Conservation (phyloP, 805 yeast species). For the Wickerhamomyces sydowiorum region DNA sequence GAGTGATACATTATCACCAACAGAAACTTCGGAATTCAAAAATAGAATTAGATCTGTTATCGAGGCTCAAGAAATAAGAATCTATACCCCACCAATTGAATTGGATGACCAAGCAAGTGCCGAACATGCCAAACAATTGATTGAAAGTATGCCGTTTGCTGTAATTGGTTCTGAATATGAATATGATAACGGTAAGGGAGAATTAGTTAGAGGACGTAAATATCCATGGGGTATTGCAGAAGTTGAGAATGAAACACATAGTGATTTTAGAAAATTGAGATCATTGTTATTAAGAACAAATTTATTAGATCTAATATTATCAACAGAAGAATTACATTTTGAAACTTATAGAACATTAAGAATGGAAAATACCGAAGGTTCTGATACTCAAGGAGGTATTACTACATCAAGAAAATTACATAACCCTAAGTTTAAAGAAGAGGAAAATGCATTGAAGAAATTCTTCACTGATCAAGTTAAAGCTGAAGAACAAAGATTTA, state of each 20-base stretch:
- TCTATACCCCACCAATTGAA: conserved; percentile 81
- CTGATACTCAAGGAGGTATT: conserved; percentile 26
- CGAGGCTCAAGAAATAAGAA: conserved; percentile 76
- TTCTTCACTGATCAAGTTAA: conserved; percentile 92
- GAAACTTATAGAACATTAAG: conserved; percentile 72
- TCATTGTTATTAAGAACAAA: conserved; percentile 74
- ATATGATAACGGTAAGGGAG: conserved; percentile 57
- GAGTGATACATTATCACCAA: conserved; percentile 75
- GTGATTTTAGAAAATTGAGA: conserved; percentile 81
- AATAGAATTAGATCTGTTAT: conserved; percentile 75
- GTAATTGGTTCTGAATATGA: conserved; percentile 73
- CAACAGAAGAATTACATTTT: conserved; percentile 78
- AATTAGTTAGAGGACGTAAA: conserved; percentile 67
- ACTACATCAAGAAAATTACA: conserved; percentile 48
- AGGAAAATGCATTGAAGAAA: conserved; percentile 89
- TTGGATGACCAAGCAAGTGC: conserved; percentile 67
- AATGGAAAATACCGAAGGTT: conserved; percentile 43
- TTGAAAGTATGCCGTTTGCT: conserved; percentile 85
- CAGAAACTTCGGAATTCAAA: conserved; percentile 65
- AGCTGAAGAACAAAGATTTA: conserved; percentile 93
- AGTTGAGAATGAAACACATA: conserved; percentile 79
- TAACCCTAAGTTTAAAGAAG: conserved; percentile 94
- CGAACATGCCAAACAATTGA: conserved; percentile 74
- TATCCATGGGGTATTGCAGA: conserved; percentile 92
- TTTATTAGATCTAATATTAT: conserved; percentile 72